Base-by-base conservation (phyloP, 208 protist species). In the Wallacemonas sp. region DNA sequence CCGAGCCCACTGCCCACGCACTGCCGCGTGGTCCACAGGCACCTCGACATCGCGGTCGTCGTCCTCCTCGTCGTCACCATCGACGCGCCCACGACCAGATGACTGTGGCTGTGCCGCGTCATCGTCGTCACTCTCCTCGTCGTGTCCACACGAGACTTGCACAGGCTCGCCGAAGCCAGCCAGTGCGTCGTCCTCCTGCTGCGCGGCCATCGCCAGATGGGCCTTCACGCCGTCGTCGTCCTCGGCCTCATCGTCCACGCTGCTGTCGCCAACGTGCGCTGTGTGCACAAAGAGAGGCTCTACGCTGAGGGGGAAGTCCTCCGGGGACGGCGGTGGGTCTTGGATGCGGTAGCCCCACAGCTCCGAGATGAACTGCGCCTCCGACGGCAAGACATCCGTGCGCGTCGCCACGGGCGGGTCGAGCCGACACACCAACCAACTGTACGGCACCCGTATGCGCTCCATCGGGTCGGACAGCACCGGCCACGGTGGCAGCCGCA, bases 291-390 rank as follows among this genome's bases (percentile, higher is more conserved):
- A n/a, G n/a, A n/a, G n/a, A n/a, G n/a, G n/a, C n/a, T n/a, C n/a
- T n/a, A n/a, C n/a, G n/a, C n/a, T n/a, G n/a, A n/a, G n/a, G n/a
- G n/a, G n/a, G n/a, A n/a, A 58, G 30, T 58, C 52, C 26, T 58
- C 29, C 30, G 52, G 52, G 17, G 52, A 58, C 14, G 52, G 52
- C 19, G 52, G 52, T 14, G 52, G 52, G 19, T 58, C 52, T n/a
- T 58, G 52, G 14, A 38, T 24, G 19, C 52, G 52, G 23, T 58
- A 58, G 30, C 52, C 36, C 52, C 52, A 58, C n/a, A 58, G 52
- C 32, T 58, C 52, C 5, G 34, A 24, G 2, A 58, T 58, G 52
- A 58, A 58, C 52, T 58, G 52, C 52, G 16, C 0, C 52, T 58
- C 52, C 52, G 52, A 58, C 9, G 52, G 52, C 30, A 58, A 30